Evolutionary conservation across 1,284 basidiomycete species (phyloP).

Genomic region (Naganishia sp.): DNA sequence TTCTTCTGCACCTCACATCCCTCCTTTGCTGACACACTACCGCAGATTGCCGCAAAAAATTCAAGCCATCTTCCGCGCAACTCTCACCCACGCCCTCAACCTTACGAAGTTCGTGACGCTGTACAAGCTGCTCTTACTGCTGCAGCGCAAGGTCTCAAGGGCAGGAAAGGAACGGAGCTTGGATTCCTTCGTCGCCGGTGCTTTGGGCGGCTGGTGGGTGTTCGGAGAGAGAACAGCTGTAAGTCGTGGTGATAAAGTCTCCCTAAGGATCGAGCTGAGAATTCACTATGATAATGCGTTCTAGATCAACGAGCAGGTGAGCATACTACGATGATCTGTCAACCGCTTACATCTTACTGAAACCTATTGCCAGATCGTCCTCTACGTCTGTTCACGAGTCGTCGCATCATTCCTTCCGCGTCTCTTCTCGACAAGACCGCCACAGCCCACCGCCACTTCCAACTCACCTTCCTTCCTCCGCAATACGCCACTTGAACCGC

Average conservation of each 20-base stretch:
- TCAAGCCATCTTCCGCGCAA: slow-evolving; percentile 75
- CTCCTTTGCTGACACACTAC: neutral
- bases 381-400: slow-evolving; percentile 89
- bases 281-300: neutral
- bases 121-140: slow-evolving; percentile 82
- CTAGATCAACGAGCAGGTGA: slow-evolving; percentile 89
- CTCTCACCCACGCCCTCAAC: slow-evolving; percentile 66
- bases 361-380: slow-evolving; percentile 71
- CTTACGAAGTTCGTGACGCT: slow-evolving; percentile 90
- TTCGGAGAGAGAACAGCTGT: slow-evolving; percentile 90
- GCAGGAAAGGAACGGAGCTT: slow-evolving; percentile 74
- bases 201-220: slow-evolving; percentile 87
- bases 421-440: slow-evolving; percentile 41
- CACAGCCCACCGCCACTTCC: slow-evolving; percentile 34
- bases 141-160: slow-evolving; percentile 66
- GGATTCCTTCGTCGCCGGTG: slow-evolving; percentile 90
- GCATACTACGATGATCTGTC: slow-evolving; percentile 38
- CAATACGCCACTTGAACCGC: slow-evolving; percentile 43
- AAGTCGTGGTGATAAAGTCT: slow-evolving; percentile 33
- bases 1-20: slow-evolving; percentile 8
- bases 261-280: neutral
- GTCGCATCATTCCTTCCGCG: slow-evolving; percentile 84
- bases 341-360: neutral
- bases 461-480: slow-evolving; percentile 41
- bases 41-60: slow-evolving; percentile 45